Percentiles rank a stretch among this genome's conserved stretches.
Evolutionary conservation across 2,329 filamentous ascomycete species (phyloP).

Genomic region (Stemphylium vesicarium): DNA sequence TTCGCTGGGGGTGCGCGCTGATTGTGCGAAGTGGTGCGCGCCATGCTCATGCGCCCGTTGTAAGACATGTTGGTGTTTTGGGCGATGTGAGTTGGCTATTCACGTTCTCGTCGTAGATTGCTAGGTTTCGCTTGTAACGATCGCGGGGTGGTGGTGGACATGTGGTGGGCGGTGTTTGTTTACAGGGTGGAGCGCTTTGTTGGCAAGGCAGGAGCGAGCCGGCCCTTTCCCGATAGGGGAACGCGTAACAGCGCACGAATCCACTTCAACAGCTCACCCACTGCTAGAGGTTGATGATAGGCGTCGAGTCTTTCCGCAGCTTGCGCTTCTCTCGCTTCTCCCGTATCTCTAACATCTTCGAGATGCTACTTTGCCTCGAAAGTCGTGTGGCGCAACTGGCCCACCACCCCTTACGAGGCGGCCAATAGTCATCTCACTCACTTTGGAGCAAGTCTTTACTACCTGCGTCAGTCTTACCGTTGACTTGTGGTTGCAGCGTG

Average conservation of each 20-base stretch:
- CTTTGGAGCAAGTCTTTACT: not conserved
- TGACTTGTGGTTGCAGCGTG: not conserved
- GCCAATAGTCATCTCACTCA: not conserved
- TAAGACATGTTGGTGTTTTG: constrained; percentile 51
- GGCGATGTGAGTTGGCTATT: not conserved
- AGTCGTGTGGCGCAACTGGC: not conserved
- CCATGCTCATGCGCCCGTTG: constrained; percentile 60
- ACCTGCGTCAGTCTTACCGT: not conserved
- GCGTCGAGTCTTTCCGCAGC: not conserved
- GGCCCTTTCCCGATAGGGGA: constrained; percentile 11
- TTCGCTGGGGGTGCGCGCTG: constrained; percentile 51
- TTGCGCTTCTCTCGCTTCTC: not conserved
- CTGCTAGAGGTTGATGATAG: not conserved
- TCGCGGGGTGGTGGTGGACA: constrained; percentile 10
- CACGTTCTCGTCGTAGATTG: not conserved
- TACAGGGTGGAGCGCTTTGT: constrained; percentile 11
- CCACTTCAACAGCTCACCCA: constrained; percentile 3
- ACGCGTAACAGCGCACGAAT: constrained; percentile 14
- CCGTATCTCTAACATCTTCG: not conserved
- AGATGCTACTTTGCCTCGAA: not conserved
- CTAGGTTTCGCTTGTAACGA: not conserved
- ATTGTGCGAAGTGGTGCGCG: constrained; percentile 49
- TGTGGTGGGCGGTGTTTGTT: constrained; percentile 14
- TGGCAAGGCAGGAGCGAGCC: constrained; percentile 14
- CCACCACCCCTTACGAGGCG: not conserved